Conservation (phyloP, 164 flowering plant genomes). For the Vitis rupestris region DNA sequence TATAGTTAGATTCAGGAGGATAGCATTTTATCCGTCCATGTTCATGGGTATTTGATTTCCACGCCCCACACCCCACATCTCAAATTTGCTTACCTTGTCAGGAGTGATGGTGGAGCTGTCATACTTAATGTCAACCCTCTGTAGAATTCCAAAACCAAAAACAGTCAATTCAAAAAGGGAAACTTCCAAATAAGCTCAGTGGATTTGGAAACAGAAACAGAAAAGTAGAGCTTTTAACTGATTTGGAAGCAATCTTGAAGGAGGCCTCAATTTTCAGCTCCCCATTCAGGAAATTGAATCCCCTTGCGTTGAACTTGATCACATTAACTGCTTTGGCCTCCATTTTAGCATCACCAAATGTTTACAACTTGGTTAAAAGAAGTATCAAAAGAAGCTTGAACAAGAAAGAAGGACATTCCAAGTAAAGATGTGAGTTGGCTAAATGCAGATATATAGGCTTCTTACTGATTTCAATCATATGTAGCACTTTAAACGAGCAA, state of each 20-base stretch:
- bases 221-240: slow-evolving; percentile 24
- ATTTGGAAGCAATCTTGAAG: slow-evolving; percentile 47
- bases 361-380: slow-evolving; percentile 8
- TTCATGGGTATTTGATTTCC: no score
- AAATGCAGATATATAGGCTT: no score
- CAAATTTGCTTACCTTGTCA: slow-evolving; percentile 52
- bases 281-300: slow-evolving; percentile 52
- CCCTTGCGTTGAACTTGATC: slow-evolving; percentile 62
- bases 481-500: no score
- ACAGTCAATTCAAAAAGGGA: not conserved
- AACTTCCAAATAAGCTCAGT: not conserved
- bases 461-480: no score
- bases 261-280: slow-evolving; percentile 54
- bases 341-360: slow-evolving; percentile 40
- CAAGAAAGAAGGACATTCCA: not conserved
- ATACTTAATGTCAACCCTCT: slow-evolving; percentile 79
- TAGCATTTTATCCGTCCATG: no score
- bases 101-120: slow-evolving; percentile 67
- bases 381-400: no score
- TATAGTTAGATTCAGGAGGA: no score
- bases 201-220: not conserved
- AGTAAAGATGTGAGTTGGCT: no score
- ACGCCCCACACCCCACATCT: no score
- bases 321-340: slow-evolving; percentile 86
- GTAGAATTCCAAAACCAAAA: slow-evolving; percentile 10